These are phyloP conservation scores for Ustilaginoidea virens DNA, from an alignment of 2,329 filamentous ascomycete genomes.

Conservation along the genomic window DNA sequence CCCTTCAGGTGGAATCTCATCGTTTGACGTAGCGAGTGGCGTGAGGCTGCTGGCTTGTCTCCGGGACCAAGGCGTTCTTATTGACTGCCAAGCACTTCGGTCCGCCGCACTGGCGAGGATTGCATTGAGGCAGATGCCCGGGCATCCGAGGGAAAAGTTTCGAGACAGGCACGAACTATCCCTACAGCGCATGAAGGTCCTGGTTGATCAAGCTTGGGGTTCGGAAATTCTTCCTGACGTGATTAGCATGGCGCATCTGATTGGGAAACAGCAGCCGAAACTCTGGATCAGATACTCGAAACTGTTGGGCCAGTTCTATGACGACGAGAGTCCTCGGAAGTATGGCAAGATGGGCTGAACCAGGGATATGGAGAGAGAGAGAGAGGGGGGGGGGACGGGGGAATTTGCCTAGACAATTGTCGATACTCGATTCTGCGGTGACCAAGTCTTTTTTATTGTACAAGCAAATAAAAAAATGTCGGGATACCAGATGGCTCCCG, in stretches of 20 bases:
- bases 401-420: too few species aligned
- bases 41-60: slow-evolving; percentile 20
- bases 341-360: not conserved
- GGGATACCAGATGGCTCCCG: too few species aligned
- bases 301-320: slow-evolving; percentile 14
- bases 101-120: slow-evolving; percentile 15
- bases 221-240: slow-evolving; percentile 13
- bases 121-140: slow-evolving; percentile 13
- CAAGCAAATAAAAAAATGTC: too few species aligned
- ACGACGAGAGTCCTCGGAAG: slow-evolving; percentile 5
- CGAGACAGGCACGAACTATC: slow-evolving; percentile 18
- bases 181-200: slow-evolving; percentile 12
- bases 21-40: slow-evolving; percentile 20
- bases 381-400: too few species aligned
- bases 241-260: slow-evolving; percentile 10
- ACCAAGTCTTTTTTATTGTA: too few species aligned
- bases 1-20: slow-evolving; percentile 7
- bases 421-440: too few species aligned
- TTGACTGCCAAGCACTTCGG: slow-evolving; percentile 17
- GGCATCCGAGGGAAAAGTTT: slow-evolving; percentile 11
- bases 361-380: not conserved
- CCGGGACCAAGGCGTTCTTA: slow-evolving; percentile 18
- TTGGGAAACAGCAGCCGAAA: slow-evolving; percentile 15
- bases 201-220: slow-evolving; percentile 21
- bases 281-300: slow-evolving; percentile 15